phyloP scores from a whole-genome alignment of 441 rosid genomes.

The Arabidopsis lyrata region DNA sequence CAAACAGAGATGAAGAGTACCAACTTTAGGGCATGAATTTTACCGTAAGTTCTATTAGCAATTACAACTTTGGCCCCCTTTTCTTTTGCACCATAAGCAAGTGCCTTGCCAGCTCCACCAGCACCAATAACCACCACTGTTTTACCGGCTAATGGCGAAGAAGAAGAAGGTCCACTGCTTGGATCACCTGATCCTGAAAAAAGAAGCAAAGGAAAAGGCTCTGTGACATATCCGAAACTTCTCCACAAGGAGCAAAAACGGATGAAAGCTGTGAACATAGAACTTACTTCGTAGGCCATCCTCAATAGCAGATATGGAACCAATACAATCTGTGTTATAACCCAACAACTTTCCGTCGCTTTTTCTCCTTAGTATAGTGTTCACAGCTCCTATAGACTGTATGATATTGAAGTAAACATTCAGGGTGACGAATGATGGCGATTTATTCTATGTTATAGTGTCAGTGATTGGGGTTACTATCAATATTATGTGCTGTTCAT shows the following conservation, averaged over 20 bases:
- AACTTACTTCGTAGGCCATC: slow-evolving; percentile 69
- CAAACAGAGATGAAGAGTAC: slow-evolving; percentile 5
- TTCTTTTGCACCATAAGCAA: slow-evolving; percentile 79
- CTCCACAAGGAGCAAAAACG: slow-evolving; percentile 15
- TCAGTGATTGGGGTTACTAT: slow-evolving; percentile 7
- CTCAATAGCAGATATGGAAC: slow-evolving; percentile 83
- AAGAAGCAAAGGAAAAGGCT: slow-evolving; percentile 12
- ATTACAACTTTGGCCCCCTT: slow-evolving; percentile 72
- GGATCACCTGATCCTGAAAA: slow-evolving; percentile 49
- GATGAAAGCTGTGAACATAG: slow-evolving; percentile 25
- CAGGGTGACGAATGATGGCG: slow-evolving; percentile 5
- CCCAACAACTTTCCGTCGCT: slow-evolving; percentile 71
- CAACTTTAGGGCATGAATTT: slow-evolving; percentile 29
- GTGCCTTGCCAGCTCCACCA: slow-evolving; percentile 89
- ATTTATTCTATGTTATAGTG: background rate
- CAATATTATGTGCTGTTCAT: slow-evolving; percentile 4
- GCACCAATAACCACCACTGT: slow-evolving; percentile 81
- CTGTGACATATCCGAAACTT: slow-evolving; percentile 28
- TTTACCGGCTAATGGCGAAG: slow-evolving; percentile 70
- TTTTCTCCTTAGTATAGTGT: slow-evolving; percentile 67
- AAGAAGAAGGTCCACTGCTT: slow-evolving; percentile 37
- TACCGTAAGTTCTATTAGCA: slow-evolving; percentile 75
- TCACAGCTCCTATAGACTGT: slow-evolving; percentile 91
- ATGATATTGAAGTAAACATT: slow-evolving; percentile 32
- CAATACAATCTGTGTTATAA: slow-evolving; percentile 72